phyloP scores from a whole-genome alignment of 192 early-diverging fungal genomes.

The Entomortierella lignicola region DNA sequence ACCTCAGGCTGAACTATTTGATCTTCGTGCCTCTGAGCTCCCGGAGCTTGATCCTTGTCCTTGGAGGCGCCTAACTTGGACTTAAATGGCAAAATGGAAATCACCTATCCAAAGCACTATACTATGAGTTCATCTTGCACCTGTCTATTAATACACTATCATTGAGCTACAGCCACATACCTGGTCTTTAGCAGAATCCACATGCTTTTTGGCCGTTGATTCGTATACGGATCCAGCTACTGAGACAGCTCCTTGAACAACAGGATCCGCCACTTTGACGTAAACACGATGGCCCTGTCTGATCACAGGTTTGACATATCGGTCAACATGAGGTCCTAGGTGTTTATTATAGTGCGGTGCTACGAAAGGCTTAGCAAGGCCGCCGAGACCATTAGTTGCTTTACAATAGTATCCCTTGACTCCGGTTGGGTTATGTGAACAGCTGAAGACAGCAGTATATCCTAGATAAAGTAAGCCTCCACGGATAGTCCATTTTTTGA shows the following conservation, averaged over 20 bases:
- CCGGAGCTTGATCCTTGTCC: neutral
- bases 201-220: slow-evolving; percentile 45
- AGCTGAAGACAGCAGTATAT: slow-evolving; percentile 42
- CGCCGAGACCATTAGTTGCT: slow-evolving; percentile 39
- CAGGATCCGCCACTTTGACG: slow-evolving; percentile 37
- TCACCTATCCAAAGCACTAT: slow-evolving; percentile 7
- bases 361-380: slow-evolving; percentile 30
- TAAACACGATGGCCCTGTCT: slow-evolving; percentile 30
- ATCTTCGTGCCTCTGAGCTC: neutral
- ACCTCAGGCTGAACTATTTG: neutral
- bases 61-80: neutral
- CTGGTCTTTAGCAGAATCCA: slow-evolving; percentile 41
- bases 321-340: slow-evolving; percentile 40
- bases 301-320: slow-evolving; percentile 28
- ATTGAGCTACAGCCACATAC: slow-evolving; percentile 6
- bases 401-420: slow-evolving; percentile 44
- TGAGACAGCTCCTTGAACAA: slow-evolving; percentile 33
- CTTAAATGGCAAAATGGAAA: slow-evolving; percentile 46
- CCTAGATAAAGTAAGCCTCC: slow-evolving; percentile 36
- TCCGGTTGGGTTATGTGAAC: slow-evolving; percentile 20
- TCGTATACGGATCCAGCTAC: slow-evolving; percentile 30
- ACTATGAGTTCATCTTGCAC: neutral
- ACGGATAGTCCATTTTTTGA: slow-evolving; percentile 45
- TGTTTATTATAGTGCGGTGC: slow-evolving; percentile 41
- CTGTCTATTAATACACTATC: neutral